A percentile compares a stretch with the other conserved stretches of the same genome.
Evolutionary conservation across 192 early-diverging fungal genomes (phyloP).

Genomic region (Radiomyces spectabilis): DNA sequence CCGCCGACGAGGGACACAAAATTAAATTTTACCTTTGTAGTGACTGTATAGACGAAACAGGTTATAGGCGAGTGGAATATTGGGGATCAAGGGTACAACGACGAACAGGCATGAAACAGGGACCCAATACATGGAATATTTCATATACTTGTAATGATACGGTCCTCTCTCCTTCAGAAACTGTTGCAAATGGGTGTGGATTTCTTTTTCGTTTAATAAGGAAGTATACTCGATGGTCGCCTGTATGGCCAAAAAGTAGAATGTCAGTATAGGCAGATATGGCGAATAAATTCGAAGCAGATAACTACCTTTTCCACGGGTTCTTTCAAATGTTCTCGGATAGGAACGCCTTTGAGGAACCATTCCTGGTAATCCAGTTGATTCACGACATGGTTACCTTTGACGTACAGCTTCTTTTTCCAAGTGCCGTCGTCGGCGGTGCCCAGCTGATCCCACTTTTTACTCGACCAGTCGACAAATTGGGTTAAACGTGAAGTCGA

Average conservation of each 20-base stretch:
- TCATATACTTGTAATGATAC: conserved; percentile 68
- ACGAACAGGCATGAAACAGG: conserved; percentile 64
- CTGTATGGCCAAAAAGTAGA: conserved; percentile 11
- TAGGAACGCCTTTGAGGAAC: conserved; percentile 67
- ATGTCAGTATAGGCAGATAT: too few species aligned
- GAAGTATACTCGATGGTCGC: conserved; percentile 43
- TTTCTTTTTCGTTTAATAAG: conserved; percentile 30
- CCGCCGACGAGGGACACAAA: background rate
- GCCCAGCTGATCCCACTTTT: conserved; percentile 47
- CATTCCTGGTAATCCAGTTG: conserved; percentile 65
- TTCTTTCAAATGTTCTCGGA: conserved; percentile 33
- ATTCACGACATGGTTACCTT: conserved; percentile 60
- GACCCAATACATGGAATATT: conserved; percentile 55
- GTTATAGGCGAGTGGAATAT: conserved; percentile 75
- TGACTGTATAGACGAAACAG: conserved; percentile 74
- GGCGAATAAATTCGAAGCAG: too few species aligned
- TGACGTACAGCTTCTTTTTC: conserved; percentile 51
- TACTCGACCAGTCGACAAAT: conserved; percentile 34
- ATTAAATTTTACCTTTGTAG: conserved; percentile 55
- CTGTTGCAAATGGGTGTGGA: conserved; percentile 34
- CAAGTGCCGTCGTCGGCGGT: conserved; percentile 32
- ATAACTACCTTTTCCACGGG: conserved; percentile 19
- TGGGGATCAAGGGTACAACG: conserved; percentile 66
- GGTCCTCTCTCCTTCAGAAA: conserved; percentile 45
- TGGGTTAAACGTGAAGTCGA: conserved; percentile 36